Base-by-base conservation (phyloP, 768 basidiomycete species). In the Lactarius deliciosus region DNA sequence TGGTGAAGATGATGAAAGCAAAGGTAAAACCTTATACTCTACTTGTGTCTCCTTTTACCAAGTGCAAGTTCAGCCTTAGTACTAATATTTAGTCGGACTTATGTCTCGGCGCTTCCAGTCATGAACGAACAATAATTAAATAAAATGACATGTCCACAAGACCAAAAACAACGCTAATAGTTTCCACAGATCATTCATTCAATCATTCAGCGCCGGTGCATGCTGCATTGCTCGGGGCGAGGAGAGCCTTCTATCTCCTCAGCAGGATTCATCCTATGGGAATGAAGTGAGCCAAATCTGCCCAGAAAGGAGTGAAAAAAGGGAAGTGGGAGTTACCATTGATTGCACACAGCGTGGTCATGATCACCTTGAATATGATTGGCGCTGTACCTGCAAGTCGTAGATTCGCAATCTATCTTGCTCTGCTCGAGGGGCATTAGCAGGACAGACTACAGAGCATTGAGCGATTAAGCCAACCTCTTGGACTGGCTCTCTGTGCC, bases 11-110 rank as follows among this genome's bases (percentile, higher is more conserved):
- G 55, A 47, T 59, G 53, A 30, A 61, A 28, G 20, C 16, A 62
- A 43, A 66, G 61, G 64, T 32, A 68, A 68, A 68, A 68, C 58
- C 62, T 68, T 64, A 67, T 67, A 63, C 38, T 22, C 57, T 62
- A 40, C n/a, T 11, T 22, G n/a, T 10, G 25, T 53, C 50, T 20
- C 40, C 22, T 28, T 32, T 6, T 16, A 53, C 36, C 50, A 15
- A 53, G 50, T 53, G 25, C 50, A 22, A 5, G 40, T 16, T 16
- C 40, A 7, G 16, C 41, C 16, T 28, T 30, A n/a, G 34, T 9
- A 34, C 18, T 45, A 45, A 60, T 41, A 41, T 18, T 41, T 18
- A 41, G 25, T 41, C 41, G 41, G 41, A 43, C 38, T 60, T 36
- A 18, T 43, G 15, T 28, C n/a, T 38, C 13, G 5, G 20, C 32